Conservation (phyloP, 257 asterid species). For the Nicotiana otophora region DNA sequence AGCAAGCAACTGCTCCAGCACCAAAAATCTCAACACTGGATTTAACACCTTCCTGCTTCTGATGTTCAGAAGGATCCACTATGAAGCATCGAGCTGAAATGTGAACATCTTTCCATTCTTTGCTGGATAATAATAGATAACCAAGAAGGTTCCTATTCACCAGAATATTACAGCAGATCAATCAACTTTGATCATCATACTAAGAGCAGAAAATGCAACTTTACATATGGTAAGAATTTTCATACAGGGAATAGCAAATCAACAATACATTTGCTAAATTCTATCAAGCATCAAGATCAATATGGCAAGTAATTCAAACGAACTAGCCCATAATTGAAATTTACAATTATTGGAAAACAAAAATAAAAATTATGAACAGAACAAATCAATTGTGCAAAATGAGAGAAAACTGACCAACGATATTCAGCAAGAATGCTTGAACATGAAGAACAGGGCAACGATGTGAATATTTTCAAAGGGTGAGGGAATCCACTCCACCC, state of each 20-base stretch:
- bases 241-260: background rate
- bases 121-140: constrained; percentile 63
- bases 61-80: constrained; percentile 38
- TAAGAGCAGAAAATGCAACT: background rate
- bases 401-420: background rate
- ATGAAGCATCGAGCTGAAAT: constrained; percentile 61
- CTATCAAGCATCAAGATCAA: background rate
- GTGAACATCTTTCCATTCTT: constrained; percentile 58
- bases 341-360: background rate
- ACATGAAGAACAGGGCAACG: background rate
- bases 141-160: constrained; percentile 67
- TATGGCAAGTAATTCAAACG: background rate
- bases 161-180: background rate
- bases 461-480: background rate
- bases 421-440: background rate
- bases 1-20: constrained; percentile 84
- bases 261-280: constrained; percentile 1
- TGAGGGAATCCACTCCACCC: background rate
- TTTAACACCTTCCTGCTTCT: constrained; percentile 41
- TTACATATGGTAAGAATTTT: background rate
- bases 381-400: constrained; percentile 1
- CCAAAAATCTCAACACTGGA: constrained; percentile 68
- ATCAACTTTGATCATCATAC: background rate
- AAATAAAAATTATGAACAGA: background rate
- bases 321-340: background rate